These are phyloP conservation scores for Xylariales sp. DNA, from an alignment of 2,329 filamentous ascomycete species.

Conservation along the genomic window DNA sequence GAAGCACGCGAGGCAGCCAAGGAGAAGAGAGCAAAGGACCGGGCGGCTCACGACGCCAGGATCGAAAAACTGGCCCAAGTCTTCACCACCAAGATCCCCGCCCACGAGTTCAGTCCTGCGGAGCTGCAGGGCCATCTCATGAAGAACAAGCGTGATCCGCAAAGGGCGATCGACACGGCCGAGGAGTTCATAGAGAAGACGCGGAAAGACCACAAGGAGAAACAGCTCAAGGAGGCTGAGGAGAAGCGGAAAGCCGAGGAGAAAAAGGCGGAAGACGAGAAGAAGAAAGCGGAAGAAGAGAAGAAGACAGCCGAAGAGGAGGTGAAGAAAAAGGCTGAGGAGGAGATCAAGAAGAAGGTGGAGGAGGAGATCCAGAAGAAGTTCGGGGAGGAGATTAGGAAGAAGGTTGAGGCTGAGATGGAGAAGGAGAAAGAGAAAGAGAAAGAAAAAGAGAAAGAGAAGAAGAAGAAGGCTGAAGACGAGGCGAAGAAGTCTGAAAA, in stretches of 20 bases:
- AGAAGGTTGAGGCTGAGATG: constrained; percentile 34
- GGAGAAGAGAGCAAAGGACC: constrained; percentile 49
- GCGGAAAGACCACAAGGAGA: constrained; percentile 55
- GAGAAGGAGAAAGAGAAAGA: constrained; percentile 21
- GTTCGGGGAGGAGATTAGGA: constrained; percentile 29
- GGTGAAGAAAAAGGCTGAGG: constrained; percentile 49
- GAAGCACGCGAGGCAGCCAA: constrained; percentile 47
- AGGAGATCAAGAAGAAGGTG: constrained; percentile 32
- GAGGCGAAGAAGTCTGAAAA: constrained; percentile 14
- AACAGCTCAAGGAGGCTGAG: constrained; percentile 50
- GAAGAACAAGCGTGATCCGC: constrained; percentile 65
- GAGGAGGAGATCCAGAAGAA: constrained; percentile 32
- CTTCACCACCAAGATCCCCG: constrained; percentile 65
- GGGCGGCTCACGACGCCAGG: constrained; percentile 53
- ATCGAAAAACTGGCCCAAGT: constrained; percentile 59
- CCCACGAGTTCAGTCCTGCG: constrained; percentile 68
- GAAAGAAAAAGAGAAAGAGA: constrained; percentile 18
- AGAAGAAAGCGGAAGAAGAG: constrained; percentile 59
- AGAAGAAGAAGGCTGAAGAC: constrained; percentile 21
- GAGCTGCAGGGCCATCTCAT: constrained; percentile 70
- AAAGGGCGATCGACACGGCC: constrained; percentile 59
- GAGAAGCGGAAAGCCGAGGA: constrained; percentile 48
- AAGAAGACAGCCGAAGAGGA: constrained; percentile 56
- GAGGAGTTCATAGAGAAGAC: constrained; percentile 63
- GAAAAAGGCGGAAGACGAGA: constrained; percentile 45